Evolutionary conservation across 2,329 filamentous ascomycete species (phyloP).

Genomic region (Aspergillus sp.): DNA sequence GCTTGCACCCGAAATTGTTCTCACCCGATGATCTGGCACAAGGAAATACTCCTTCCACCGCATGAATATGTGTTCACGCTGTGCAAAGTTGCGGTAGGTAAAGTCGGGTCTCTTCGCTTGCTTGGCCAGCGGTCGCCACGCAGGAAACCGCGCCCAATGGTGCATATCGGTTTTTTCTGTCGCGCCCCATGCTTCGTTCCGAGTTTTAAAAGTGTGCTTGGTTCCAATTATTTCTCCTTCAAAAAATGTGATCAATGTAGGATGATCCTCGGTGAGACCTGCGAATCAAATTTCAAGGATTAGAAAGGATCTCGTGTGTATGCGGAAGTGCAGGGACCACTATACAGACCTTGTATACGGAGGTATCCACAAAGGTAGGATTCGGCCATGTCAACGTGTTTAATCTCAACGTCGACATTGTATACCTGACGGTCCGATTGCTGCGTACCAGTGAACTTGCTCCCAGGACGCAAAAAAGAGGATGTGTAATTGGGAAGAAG

Average conservation of each 20-base stretch:
- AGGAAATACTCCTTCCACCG: slow-evolving; percentile 98
- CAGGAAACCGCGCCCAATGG: slow-evolving; percentile 87
- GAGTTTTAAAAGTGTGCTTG: slow-evolving; percentile 90
- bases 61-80: slow-evolving; percentile 93
- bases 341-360: slow-evolving; percentile 74
- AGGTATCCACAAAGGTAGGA: slow-evolving; percentile 94
- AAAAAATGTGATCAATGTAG: slow-evolving; percentile 96
- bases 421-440: slow-evolving; percentile 90
- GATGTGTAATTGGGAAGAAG: slow-evolving; percentile 74
- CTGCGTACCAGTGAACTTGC: slow-evolving; percentile 84
- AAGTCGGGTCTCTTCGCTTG: slow-evolving; percentile 56
- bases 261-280: slow-evolving; percentile 94
- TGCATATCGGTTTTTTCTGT: slow-evolving; percentile 85
- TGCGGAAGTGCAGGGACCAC: no score
- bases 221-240: slow-evolving; percentile 96
- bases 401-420: slow-evolving; percentile 94
- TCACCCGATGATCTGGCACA: slow-evolving; percentile 88
- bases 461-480: slow-evolving; percentile 80
- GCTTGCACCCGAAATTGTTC: slow-evolving; percentile 86
- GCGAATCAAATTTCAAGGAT: neutral
- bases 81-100: slow-evolving; percentile 63
- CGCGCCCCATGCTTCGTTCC: slow-evolving; percentile 86
- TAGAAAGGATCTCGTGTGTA: no score
- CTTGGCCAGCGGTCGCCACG: slow-evolving; percentile 73
- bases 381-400: slow-evolving; percentile 90